Conservation (phyloP, 2,329 filamentous ascomycete genomes). For the Alternaria consortialis region DNA sequence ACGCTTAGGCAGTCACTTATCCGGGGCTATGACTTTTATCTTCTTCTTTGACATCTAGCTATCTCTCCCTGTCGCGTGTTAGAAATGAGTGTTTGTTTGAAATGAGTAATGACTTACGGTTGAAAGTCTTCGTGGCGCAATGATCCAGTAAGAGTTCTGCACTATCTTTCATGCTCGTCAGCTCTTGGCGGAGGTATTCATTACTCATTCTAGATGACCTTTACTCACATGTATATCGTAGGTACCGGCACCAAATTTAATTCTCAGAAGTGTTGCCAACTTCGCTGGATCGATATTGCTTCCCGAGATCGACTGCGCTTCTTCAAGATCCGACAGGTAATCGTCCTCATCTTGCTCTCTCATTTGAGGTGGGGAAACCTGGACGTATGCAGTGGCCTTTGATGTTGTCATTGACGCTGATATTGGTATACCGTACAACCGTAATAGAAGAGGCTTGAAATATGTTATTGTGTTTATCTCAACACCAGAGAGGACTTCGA, state of each 20-base stretch:
- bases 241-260: slow-evolving; percentile 19
- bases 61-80: slow-evolving; percentile 5
- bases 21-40: not conserved
- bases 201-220: not conserved
- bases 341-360: not conserved
- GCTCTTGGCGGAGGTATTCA: not conserved
- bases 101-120: slow-evolving; percentile 2
- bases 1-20: not conserved
- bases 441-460: not conserved
- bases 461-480: not conserved
- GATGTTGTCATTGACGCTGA: not conserved
- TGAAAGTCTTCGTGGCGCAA: slow-evolving; percentile 19
- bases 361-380: not conserved
- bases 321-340: not conserved
- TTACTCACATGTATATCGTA: slow-evolving; percentile 13
- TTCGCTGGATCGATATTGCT: slow-evolving; percentile 19
- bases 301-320: slow-evolving; percentile 17
- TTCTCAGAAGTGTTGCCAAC: slow-evolving; percentile 15
- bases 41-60: slow-evolving; percentile 10
- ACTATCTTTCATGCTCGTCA: slow-evolving; percentile 8
- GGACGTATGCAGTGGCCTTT: not conserved
- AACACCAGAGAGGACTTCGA: not conserved
- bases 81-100: not conserved
- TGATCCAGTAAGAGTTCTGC: slow-evolving; percentile 21
- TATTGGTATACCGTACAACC: not conserved